Percentiles rank a stretch among this genome's conserved stretches.
These are phyloP conservation scores for Cladophialophora bantiana DNA, from an alignment of 2,329 filamentous ascomycete genomes.

Conservation along the genomic window DNA sequence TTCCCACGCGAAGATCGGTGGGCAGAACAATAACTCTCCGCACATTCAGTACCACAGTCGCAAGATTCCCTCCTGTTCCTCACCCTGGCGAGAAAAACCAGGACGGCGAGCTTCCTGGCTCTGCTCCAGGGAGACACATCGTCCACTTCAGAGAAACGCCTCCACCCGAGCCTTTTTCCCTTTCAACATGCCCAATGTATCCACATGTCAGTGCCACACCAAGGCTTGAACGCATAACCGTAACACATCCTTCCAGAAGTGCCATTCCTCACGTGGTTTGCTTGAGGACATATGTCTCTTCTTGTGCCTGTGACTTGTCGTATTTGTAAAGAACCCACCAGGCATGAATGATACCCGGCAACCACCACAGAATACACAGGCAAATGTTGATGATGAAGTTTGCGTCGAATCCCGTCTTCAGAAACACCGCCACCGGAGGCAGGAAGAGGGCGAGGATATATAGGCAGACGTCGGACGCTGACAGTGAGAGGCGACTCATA, in stretches of 20 bases:
- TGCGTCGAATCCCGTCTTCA: constrained; percentile 84
- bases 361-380: constrained; percentile 76
- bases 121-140: not conserved
- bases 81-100: not conserved
- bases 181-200: not conserved
- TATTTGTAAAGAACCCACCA: constrained; percentile 21
- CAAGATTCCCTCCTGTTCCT: not conserved
- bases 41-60: not conserved
- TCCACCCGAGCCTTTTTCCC: not conserved
- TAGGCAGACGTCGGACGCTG: constrained; percentile 28
- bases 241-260: not conserved
- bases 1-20: not conserved
- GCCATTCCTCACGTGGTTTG: not conserved
- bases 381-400: constrained; percentile 92
- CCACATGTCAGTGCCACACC: not conserved
- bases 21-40: not conserved
- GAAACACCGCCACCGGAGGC: constrained; percentile 88
- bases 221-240: not conserved
- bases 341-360: constrained; percentile 78
- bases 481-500: constrained; percentile 1
- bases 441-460: constrained; percentile 81
- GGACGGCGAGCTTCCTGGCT: not conserved
- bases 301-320: not conserved
- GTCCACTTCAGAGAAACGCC: not conserved
- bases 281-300: not conserved